Evolutionary conservation across 805 yeast species (phyloP).

Genomic region (Yarrowia keelungensis): DNA sequence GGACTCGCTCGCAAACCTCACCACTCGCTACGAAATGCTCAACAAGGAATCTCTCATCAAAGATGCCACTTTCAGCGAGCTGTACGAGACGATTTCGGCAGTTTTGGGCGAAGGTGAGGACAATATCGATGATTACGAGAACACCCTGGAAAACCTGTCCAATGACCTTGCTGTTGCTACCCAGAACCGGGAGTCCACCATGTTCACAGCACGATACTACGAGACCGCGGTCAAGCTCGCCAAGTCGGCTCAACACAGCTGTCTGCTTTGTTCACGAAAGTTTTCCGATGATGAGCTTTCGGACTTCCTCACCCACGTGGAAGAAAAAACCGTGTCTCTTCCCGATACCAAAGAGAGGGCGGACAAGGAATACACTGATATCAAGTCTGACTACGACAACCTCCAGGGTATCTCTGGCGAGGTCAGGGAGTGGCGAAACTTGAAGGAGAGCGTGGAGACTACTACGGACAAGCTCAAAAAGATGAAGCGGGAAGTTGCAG

Average conservation of each 20-base stretch:
- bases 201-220: conserved; percentile 74
- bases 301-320: conserved; percentile 43
- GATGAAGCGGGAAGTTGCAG: conserved; percentile 42
- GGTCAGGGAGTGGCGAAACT: conserved; percentile 28
- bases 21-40: conserved; percentile 1
- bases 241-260: conserved; percentile 57
- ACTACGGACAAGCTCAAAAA: conserved; percentile 25
- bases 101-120: conserved; percentile 36
- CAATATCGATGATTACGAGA: conserved; percentile 43
- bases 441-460: conserved; percentile 38
- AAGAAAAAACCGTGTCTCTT: conserved; percentile 50
- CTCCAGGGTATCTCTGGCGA: conserved; percentile 39
- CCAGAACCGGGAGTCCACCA: conserved; percentile 70
- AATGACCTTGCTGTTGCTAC: conserved; percentile 61
- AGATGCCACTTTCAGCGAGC: conserved; percentile 19
- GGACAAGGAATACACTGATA: conserved; percentile 40
- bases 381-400: conserved; percentile 47
- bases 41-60: conserved; percentile 14
- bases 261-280: conserved; percentile 74
- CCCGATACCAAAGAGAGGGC: conserved; percentile 50
- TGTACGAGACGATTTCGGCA: background rate
- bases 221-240: conserved; percentile 72
- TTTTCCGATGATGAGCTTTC: conserved; percentile 54
- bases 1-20: background rate
- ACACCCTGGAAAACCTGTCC: conserved; percentile 58